Evolutionary conservation across 148 eudicot species (phyloP), one percentile per base, ranked within the genome.

Genomic region (Chenopodium berlandieri): DNA sequence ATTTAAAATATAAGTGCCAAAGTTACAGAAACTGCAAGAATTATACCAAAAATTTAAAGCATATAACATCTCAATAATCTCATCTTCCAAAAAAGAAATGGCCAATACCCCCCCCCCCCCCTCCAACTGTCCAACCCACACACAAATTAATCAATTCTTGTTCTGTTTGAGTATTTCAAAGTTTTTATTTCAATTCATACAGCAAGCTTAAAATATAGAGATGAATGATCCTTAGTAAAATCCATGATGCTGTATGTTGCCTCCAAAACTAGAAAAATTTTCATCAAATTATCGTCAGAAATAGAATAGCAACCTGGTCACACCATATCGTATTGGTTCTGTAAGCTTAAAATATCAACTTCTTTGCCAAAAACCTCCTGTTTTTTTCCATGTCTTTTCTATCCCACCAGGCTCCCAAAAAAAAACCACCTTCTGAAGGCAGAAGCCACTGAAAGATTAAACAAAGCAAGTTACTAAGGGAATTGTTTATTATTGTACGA

Each of bases 341-440:
- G 87, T 75, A n/a, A 76, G 83, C 96, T 93, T 50, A 85, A 80
- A 65, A 93, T 83, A 84, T 90, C 93, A 25, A 95, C 97, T 91
- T 91, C 98, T 22, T 23, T 80, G 79, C 86, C 93, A 78, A 95
- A 89, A 34, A 83, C 82, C 60, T 87, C 88, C 84, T 95, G 98
- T 83, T 83, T 88, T 63, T 85, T 71, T 89, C 92, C 91, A 95
- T 68, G 98, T 93, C 87, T 92, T 93, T 86, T 95, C 98, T 80
- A 95, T 77, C 82, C 93, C 98, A 78, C 92, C 97, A 78, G 90
- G 71, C 87, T 95, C 98, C 88, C 27, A 27, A 27, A 27, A 95
- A 75, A 80, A 78, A 83, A 60, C 97, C 97, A 56, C 82, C 91
- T 64, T 86, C 97, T 65, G 89, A 89, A 46, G 96, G 97, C 89